These are phyloP conservation scores for Metroxylon sagu DNA, from an alignment of 176 grass and related monocot species.

Conservation along the genomic window DNA sequence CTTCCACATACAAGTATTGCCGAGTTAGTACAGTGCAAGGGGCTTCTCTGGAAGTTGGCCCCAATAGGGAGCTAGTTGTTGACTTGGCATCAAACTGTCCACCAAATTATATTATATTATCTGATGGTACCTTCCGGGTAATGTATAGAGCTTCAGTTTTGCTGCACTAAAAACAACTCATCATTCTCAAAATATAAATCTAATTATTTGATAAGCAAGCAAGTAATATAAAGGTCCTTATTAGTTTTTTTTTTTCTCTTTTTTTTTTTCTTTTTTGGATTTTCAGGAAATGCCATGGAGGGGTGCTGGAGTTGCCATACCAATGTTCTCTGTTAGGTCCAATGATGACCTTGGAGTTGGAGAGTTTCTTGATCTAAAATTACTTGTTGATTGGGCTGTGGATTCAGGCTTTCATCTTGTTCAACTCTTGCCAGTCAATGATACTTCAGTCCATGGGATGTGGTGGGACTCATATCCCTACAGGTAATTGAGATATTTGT, in stretches of 20 bases:
- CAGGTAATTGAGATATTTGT: constrained; percentile 31
- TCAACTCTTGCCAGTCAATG: constrained; percentile 89
- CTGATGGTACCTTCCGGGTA: constrained; percentile 87
- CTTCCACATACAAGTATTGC: constrained; percentile 83
- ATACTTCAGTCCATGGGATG: constrained; percentile 91
- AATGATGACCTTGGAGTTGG: constrained; percentile 89
- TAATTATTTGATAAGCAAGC: constrained; percentile 8
- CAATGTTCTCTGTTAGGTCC: constrained; percentile 81
- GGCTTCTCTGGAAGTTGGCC: constrained; percentile 59
- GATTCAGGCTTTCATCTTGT: constrained; percentile 94
- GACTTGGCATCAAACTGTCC: constrained; percentile 47
- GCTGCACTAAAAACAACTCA: background rate
- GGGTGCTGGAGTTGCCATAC: constrained; percentile 92
- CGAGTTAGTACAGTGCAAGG: constrained; percentile 46
- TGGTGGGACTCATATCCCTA: constrained; percentile 99
- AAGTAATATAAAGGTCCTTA: constrained; percentile 6
- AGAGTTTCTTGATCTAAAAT: constrained; percentile 95
- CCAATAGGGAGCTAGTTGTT: constrained; percentile 70
- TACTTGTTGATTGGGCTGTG: constrained; percentile 92
- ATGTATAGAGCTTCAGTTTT: background rate
- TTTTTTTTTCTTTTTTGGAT: no score
- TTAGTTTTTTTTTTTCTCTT: constrained; percentile 26
- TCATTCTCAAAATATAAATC: no score
- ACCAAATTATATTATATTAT: constrained; percentile 58
- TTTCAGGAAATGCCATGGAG: constrained; percentile 73